Conservation (phyloP, 2,329 filamentous ascomycete genomes). For the Colletotrichum chrysophilum region DNA sequence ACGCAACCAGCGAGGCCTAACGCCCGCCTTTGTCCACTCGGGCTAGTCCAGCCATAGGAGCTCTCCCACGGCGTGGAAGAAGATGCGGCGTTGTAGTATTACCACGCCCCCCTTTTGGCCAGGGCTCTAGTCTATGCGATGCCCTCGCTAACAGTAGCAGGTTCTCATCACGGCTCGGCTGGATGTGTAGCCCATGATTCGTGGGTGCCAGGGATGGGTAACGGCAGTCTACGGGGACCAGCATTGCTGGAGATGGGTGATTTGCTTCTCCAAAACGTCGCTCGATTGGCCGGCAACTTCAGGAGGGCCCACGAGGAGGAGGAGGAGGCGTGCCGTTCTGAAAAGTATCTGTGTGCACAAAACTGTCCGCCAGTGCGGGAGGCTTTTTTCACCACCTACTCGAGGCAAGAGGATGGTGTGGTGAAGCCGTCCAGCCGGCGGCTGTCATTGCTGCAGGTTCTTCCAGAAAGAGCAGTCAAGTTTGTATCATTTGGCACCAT, state of each 20-base stretch:
- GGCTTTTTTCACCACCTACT: background rate
- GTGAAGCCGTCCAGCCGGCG: background rate
- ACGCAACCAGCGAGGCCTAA: slow-evolving; percentile 12
- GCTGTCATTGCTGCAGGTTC: background rate
- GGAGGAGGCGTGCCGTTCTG: background rate
- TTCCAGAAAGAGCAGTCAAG: background rate
- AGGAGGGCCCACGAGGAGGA: background rate
- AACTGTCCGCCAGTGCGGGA: background rate
- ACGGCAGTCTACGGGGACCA: slow-evolving; percentile 3
- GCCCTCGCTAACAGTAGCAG: background rate
- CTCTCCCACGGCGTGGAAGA: background rate
- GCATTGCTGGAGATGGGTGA: background rate
- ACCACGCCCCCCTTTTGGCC: background rate
- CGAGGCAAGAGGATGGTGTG: background rate
- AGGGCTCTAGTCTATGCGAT: background rate
- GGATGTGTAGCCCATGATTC: slow-evolving; percentile 14
- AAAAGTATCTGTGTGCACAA: slow-evolving; percentile 2
- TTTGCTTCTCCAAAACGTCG: background rate
- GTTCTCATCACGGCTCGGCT: background rate
- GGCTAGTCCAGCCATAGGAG: slow-evolving; percentile 3
- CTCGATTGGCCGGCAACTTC: background rate
- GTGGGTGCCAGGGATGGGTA: slow-evolving; percentile 2
- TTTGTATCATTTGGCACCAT: background rate
- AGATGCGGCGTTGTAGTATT: background rate
- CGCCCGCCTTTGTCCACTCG: slow-evolving; percentile 6